These are phyloP conservation scores for Prinsepia uniflora DNA, from an alignment of 306 rosid species.

Conservation along the genomic window DNA sequence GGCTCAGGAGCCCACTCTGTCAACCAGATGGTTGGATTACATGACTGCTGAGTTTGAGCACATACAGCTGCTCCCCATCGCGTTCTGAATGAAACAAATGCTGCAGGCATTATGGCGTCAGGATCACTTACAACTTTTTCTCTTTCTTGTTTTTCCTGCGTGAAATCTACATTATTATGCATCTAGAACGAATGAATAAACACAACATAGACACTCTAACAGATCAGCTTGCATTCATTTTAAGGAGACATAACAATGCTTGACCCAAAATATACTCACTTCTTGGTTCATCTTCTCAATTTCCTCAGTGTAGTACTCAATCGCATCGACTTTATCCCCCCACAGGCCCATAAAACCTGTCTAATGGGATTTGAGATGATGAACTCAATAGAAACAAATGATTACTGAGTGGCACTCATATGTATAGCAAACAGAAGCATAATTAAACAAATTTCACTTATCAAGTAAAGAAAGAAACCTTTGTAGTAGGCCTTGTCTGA, in stretches of 20 bases:
- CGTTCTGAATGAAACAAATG: conserved; percentile 84
- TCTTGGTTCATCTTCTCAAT: conserved; percentile 44
- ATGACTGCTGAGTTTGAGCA: conserved; percentile 88
- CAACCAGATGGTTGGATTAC: conserved; percentile 79
- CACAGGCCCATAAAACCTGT: conserved; percentile 67
- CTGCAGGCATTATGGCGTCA: conserved; percentile 69
- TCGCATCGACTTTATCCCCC: conserved; percentile 69
- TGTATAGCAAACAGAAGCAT: not conserved
- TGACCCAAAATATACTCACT: conserved; percentile 38
- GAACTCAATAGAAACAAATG: conserved; percentile 24
- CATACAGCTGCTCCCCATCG: conserved; percentile 95
- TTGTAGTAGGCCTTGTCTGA: conserved; percentile 51
- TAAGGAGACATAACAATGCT: not conserved
- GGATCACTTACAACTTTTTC: conserved; percentile 53
- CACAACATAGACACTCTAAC: not conserved
- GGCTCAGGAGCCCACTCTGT: conserved; percentile 99
- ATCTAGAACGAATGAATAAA: conserved; percentile 6
- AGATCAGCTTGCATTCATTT: not conserved
- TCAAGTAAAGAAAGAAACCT: conserved; percentile 57
- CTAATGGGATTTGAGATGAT: conserved; percentile 49
- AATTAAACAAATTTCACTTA: not conserved
- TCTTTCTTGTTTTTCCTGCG: conserved; percentile 82
- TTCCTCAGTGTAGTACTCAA: conserved; percentile 45
- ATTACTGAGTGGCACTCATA: conserved; percentile 3
- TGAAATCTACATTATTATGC: conserved; percentile 26